These are phyloP conservation scores for Aspergillus fumigatus DNA, from an alignment of 2,329 filamentous ascomycete genomes.

Conservation along the genomic window DNA sequence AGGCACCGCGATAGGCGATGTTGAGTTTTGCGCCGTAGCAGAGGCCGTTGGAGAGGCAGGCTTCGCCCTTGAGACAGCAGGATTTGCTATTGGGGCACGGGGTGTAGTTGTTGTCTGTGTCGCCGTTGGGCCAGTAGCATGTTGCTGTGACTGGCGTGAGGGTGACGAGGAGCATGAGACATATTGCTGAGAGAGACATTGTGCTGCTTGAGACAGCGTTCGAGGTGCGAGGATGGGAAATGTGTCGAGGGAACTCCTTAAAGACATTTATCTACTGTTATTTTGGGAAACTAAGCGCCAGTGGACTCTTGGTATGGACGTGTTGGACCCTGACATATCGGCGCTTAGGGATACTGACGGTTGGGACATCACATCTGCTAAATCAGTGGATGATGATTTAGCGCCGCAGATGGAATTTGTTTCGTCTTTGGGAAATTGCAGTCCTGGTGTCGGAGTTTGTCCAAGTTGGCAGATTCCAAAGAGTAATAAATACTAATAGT, in stretches of 20 bases:
- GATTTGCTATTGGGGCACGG: conserved; percentile 9
- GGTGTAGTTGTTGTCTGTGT: conserved; percentile 1
- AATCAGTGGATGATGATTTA: neutral
- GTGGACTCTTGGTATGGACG: neutral
- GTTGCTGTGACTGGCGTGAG: neutral
- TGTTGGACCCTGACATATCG: neutral
- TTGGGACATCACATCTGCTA: neutral
- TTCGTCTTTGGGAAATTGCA: too few species aligned
- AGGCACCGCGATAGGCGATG: conserved; percentile 12
- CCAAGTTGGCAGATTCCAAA: too few species aligned
- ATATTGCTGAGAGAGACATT: neutral
- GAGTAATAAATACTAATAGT: too few species aligned
- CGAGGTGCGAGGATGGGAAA: neutral
- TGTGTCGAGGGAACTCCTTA: neutral
- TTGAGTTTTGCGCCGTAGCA: conserved; percentile 6
- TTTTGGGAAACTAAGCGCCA: neutral
- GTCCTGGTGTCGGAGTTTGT: too few species aligned
- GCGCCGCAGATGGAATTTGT: too few species aligned
- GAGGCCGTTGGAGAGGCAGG: conserved; percentile 14
- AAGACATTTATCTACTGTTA: neutral
- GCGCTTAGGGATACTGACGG: neutral
- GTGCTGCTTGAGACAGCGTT: neutral
- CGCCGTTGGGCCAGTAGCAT: conserved; percentile 7
- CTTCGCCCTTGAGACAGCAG: conserved; percentile 10
- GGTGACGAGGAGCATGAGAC: neutral